Evolutionary conservation across 768 basidiomycete species (phyloP).

Genomic region (Mycena venus): DNA sequence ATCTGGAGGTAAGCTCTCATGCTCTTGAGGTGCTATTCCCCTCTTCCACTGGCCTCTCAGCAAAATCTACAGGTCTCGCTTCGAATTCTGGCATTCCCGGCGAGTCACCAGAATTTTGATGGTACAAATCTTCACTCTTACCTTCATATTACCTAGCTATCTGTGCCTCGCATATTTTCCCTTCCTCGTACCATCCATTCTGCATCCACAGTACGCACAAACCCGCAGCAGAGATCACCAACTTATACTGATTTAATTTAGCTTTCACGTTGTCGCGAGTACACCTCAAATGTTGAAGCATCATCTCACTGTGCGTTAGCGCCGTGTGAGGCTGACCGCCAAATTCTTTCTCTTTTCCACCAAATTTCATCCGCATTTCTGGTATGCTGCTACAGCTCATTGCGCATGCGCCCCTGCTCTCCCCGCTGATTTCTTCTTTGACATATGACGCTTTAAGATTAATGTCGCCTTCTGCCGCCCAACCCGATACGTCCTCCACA

Average conservation of each 20-base stretch:
- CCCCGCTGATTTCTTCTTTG: too few relatives aligned
- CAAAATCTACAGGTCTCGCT: not conserved
- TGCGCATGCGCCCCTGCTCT: not conserved
- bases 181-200: not conserved
- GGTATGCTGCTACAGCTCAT: not conserved
- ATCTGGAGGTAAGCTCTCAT: not conserved
- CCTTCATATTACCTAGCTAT: not conserved
- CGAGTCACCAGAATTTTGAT: not conserved
- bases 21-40: not conserved
- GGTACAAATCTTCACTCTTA: not conserved
- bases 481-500: not conserved
- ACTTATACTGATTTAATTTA: not conserved
- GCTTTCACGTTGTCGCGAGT: not conserved
- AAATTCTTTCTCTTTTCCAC: not conserved
- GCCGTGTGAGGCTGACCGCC: not conserved
- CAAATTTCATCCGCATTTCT: not conserved
- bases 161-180: not conserved
- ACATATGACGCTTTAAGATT: too few relatives aligned
- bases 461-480: not conserved
- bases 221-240: not conserved
- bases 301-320: not conserved
- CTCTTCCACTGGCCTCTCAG: not conserved
- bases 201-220: not conserved
- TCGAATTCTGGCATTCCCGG: not conserved
- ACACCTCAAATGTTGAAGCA: not conserved